Base-by-base conservation (phyloP, 2,329 filamentous ascomycete genomes). In the Botrytis tulipae region DNA sequence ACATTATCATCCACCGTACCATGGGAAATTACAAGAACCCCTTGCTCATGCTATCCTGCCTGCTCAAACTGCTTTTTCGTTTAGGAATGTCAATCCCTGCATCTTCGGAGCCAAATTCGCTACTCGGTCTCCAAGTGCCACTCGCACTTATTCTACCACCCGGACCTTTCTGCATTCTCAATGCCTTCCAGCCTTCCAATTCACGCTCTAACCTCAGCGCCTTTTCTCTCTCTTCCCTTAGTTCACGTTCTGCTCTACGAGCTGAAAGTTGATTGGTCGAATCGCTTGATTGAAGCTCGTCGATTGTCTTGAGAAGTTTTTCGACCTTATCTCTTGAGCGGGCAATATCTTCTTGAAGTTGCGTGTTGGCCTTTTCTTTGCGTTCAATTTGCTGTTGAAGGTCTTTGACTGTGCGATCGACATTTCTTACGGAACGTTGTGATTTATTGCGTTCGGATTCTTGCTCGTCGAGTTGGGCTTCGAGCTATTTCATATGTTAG, bases 361-460 rank as follows among this genome's bases (percentile, higher is more conserved):
- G 91, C 8, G 86, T 81, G 79, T 95, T 94, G 78, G 93, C 90
- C 84, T 97, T 98, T 77, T 98, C 95, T 78, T 94, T 93, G 78
- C 96, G 93, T 66, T 97, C 94, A 77, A 99, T 92, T 82, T 98
- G 95, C 37, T 90, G 87, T 83, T 98, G 93, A 37, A 98, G 88
- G 82, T 98, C 96, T 83, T 96, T 96, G 80, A 98, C 94, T 1
- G 91, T 93, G 75, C 95, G 94, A 84, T 98, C 96, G 40, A 98
- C 92, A 81, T 97, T 97, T 79, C 96, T 94, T 35, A 94, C 91
- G 68, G 92, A 95, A 73, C 95, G 93, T 79, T 95, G 93, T 75
- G 95, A 94, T 78, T 93, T 91, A 78, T 88, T 91, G 74, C 92
- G 91, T 77, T 92, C 91, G 60, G 87, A 90, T 82, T 97, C 93